Percentiles rank a stretch among this genome's conserved stretches.
Evolutionary conservation across 2,329 filamentous ascomycete species (phyloP).

Genomic region (Exophiala phaeomuriformis): DNA sequence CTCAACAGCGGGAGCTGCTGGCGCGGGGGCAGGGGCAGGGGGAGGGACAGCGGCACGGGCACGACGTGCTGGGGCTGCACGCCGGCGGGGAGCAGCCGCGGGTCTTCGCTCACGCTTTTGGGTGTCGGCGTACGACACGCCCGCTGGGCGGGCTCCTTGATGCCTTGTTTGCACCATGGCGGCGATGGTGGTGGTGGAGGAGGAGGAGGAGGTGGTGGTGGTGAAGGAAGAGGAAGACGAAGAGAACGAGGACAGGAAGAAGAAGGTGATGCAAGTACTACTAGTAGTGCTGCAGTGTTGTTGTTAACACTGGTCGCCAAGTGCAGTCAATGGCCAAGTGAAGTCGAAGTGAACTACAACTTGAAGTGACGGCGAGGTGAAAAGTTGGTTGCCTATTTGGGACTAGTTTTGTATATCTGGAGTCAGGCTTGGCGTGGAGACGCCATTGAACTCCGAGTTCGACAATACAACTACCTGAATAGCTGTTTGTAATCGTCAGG

Average conservation of each 20-base stretch:
- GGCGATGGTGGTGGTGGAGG: neutral
- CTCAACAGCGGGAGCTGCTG: neutral
- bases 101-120: slow-evolving; percentile 21
- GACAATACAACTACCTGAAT: neutral
- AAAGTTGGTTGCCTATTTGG: neutral
- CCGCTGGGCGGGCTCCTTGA: slow-evolving; percentile 20
- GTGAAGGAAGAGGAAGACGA: slow-evolving; percentile 23
- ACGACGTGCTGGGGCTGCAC: neutral
- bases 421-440: neutral
- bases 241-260: neutral
- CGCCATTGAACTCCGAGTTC: neutral
- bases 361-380: neutral
- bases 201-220: neutral
- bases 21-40: neutral
- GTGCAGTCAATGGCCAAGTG: too few species aligned
- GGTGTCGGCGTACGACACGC: slow-evolving; percentile 14
- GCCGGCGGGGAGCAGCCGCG: neutral
- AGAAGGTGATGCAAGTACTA: too few species aligned
- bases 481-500: too few species aligned
- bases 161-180: slow-evolving; percentile 20
- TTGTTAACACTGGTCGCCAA: too few species aligned
- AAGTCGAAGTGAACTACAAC: too few species aligned
- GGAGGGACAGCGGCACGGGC: neutral
- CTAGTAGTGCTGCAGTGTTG: too few species aligned
- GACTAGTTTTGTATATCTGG: neutral